phyloP scores from a whole-genome alignment of 371 early-diverging fungal species.

The Mortierella sp. region DNA sequence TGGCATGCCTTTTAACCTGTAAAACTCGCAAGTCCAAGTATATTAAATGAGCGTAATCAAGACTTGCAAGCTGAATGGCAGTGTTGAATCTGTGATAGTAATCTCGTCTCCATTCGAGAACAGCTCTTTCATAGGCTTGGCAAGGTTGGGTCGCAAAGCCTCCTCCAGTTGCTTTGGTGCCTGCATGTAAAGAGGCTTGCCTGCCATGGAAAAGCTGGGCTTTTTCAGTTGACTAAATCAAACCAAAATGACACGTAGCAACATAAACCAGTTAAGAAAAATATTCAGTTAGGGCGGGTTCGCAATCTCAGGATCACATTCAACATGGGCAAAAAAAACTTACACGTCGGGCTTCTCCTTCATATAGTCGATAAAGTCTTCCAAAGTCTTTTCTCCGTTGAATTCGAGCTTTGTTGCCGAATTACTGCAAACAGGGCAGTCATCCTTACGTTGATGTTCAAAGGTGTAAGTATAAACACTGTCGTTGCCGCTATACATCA shows the following conservation, averaged over 20 bases:
- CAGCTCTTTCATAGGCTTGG: slow-evolving; percentile 70
- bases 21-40: background rate
- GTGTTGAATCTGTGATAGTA: slow-evolving; percentile 79
- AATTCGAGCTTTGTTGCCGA: slow-evolving; percentile 60
- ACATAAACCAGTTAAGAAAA: too few relatives aligned
- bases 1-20: background rate
- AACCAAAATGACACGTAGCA: background rate
- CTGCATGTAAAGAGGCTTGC: slow-evolving; percentile 83
- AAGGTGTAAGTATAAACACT: slow-evolving; percentile 94
- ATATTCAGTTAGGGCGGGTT: too few relatives aligned
- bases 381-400: slow-evolving; percentile 62
- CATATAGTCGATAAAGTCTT: slow-evolving; percentile 81
- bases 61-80: slow-evolving; percentile 76
- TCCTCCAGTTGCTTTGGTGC: slow-evolving; percentile 79
- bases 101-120: slow-evolving; percentile 74
- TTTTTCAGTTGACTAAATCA: slow-evolving; percentile 77
- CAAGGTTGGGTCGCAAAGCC: slow-evolving; percentile 80
- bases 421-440: slow-evolving; percentile 93
- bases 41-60: slow-evolving; percentile 14
- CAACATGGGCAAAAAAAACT: slow-evolving; percentile 26
- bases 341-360: slow-evolving; percentile 81
- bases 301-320: too few relatives aligned
- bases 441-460: slow-evolving; percentile 83
- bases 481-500: slow-evolving; percentile 95
- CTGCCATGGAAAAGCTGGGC: slow-evolving; percentile 76